These are phyloP conservation scores for Beauveria pseudobassiana DNA, from an alignment of 2,329 filamentous ascomycete genomes.

Conservation along the genomic window DNA sequence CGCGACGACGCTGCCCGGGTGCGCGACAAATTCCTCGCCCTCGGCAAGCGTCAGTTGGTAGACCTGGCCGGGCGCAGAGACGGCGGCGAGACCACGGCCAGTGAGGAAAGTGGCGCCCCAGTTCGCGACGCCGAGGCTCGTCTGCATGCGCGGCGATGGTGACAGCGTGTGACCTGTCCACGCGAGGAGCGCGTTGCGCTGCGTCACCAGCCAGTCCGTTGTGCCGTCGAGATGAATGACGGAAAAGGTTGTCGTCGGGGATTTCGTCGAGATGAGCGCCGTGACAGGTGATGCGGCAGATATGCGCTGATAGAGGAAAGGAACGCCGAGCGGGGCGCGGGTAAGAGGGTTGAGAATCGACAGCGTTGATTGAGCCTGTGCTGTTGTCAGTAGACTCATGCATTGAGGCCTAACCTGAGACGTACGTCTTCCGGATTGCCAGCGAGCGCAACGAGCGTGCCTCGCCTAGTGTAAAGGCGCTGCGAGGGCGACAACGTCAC, in stretches of 20 bases:
- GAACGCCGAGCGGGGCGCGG: slow-evolving; percentile 73
- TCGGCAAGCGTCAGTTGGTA: slow-evolving; percentile 75
- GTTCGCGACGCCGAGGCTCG: slow-evolving; percentile 67
- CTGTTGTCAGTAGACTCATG: neutral
- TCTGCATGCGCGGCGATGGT: slow-evolving; percentile 68
- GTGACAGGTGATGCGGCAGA: slow-evolving; percentile 83
- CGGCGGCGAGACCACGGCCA: slow-evolving; percentile 75
- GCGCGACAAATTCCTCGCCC: slow-evolving; percentile 84
- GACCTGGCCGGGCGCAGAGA: slow-evolving; percentile 81
- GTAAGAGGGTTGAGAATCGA: slow-evolving; percentile 78
- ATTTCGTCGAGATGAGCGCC: slow-evolving; percentile 81
- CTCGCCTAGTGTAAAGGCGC: slow-evolving; percentile 83
- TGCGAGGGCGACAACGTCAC: slow-evolving; percentile 90
- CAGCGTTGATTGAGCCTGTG: slow-evolving; percentile 77
- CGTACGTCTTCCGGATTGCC: slow-evolving; percentile 85
- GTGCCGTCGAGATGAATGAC: slow-evolving; percentile 87
- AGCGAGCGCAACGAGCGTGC: slow-evolving; percentile 81
- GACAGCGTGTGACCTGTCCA: slow-evolving; percentile 89
- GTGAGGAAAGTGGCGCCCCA: slow-evolving; percentile 90
- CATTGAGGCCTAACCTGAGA: neutral
- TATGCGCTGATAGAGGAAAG: slow-evolving; percentile 90
- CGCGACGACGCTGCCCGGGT: slow-evolving; percentile 86
- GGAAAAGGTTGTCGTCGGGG: slow-evolving; percentile 76
- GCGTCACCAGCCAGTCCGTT: slow-evolving; percentile 89
- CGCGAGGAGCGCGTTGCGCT: slow-evolving; percentile 81